Evolutionary conservation across 2,329 filamentous ascomycete species (phyloP), one percentile per base, ranked within the genome.

Genomic region (Madurella mycetomatis): DNA sequence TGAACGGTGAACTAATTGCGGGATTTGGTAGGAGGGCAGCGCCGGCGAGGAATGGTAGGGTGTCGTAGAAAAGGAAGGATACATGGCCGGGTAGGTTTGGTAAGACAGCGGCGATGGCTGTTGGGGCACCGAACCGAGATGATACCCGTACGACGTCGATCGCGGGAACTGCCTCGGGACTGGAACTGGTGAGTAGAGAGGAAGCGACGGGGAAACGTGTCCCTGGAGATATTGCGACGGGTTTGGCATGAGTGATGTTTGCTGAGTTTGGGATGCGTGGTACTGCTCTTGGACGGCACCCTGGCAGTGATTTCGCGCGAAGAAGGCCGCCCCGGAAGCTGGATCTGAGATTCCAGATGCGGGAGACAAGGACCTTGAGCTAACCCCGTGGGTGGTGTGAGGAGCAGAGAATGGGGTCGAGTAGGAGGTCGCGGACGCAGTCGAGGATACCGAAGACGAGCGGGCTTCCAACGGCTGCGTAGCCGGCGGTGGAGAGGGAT

Each of bases 381-480:
- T 51, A 18, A 42, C 34, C 12, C 41, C 49, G 42, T 53, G 30
- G 13, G 32, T 47, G 15, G 30, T 39, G 49, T 34, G n/a, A 43
- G 30, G 41, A 17, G 40, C 8, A 34, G 25, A 41, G 49, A 49
- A 54, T 8, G 53, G 45, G 1, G 32, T 18, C 7, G 53, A 25
- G 49, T 55, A 55, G 2, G 62, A 61, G 8, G 54, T 31, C 9
- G 56, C 49, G 2, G 62, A 63, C 12, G 62, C 58, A 5, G 51
- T 48, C 4, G 60, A 63, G 2, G 60, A 63, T 5, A 60, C 60
- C 5, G 62, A 63, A 1, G 59, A 44, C 16, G 60, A 60, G 18
- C 61, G 62, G 19, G 49, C 42, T 19, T 49, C 56, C 11, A 54
- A 17, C 19, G 45, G 55, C n/a, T 49, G 54, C 18, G 32, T 56